A percentile compares a stretch with the other conserved stretches of the same genome.
These are phyloP conservation scores for Barnettozyma vustinii DNA, from an alignment of 805 yeast genomes.

Conservation along the genomic window DNA sequence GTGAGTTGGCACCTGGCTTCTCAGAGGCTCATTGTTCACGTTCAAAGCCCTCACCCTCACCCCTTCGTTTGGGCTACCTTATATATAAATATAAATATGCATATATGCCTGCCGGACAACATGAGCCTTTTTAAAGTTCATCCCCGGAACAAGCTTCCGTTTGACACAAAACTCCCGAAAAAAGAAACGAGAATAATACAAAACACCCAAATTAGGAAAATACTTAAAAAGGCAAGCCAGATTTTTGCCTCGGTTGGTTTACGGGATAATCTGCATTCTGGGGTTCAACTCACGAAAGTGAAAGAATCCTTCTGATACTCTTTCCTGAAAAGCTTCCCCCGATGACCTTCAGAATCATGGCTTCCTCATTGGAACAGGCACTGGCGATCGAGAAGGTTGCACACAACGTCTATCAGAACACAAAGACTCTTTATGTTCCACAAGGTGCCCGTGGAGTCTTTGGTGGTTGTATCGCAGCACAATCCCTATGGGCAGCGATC, in stretches of 20 bases:
- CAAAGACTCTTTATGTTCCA: constrained; percentile 32
- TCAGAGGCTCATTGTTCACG: neutral
- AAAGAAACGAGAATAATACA: neutral
- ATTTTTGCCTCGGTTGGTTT: neutral
- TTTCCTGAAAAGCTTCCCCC: neutral
- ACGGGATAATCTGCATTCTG: neutral
- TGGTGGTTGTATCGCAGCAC: constrained; percentile 69
- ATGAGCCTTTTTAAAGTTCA: neutral
- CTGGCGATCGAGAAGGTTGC: constrained; percentile 10
- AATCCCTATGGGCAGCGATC: constrained; percentile 55
- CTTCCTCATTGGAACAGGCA: constrained; percentile 14
- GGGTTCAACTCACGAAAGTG: neutral
- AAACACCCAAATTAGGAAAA: neutral
- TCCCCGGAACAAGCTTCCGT: neutral
- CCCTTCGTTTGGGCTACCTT: neutral
- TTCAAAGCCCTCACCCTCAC: no score
- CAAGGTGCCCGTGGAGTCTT: constrained; percentile 59
- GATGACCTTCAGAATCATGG: neutral
- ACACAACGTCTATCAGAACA: constrained; percentile 14
- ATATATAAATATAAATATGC: no score
- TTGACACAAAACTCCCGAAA: neutral
- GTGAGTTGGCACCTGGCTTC: neutral
- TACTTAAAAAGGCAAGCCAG: neutral
- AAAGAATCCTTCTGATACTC: neutral
- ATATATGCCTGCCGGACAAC: no score